A percentile compares a stretch with the other conserved stretches of the same genome.
phyloP scores from a whole-genome alignment of 768 basidiomycete species.

The Rhizopogon rudus region DNA sequence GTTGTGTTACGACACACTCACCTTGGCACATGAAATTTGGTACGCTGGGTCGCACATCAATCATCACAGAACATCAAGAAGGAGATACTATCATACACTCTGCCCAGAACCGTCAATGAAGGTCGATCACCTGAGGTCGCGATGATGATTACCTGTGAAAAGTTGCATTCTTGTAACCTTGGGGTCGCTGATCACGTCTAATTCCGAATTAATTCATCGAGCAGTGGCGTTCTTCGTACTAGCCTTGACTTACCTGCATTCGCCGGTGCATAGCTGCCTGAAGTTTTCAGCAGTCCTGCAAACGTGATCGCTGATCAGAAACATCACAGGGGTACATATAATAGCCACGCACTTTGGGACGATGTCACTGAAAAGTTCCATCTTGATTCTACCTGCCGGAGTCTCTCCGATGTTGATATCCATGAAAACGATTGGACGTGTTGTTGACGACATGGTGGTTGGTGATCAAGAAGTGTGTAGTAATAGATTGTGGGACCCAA shows the following conservation, averaged over 20 bases:
- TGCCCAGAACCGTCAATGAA: conserved; percentile 21
- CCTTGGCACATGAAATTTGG: conserved; percentile 98
- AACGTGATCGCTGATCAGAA: conserved; percentile 2
- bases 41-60: conserved; percentile 41
- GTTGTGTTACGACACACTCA: conserved; percentile 16
- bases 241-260: conserved; percentile 61
- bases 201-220: conserved; percentile 9
- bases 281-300: conserved; percentile 96
- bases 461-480: not conserved
- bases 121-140: not conserved
- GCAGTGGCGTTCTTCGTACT: not conserved
- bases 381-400: conserved; percentile 90
- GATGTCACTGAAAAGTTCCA: conserved; percentile 95
- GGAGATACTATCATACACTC: conserved; percentile 55
- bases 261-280: conserved; percentile 95
- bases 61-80: conserved; percentile 7
- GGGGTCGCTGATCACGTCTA: conserved; percentile 64
- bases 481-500: not conserved
- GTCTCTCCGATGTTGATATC: conserved; percentile 97
- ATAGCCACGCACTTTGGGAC: conserved; percentile 74
- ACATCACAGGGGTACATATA: not conserved
- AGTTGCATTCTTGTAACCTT: conserved; percentile 87
- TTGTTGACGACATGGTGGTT: conserved; percentile 37
- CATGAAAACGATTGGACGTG: conserved; percentile 93
- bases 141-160: conserved; percentile 72